These are phyloP conservation scores for Uronychia binucleata DNA, from an alignment of 73 alveolate genomes.

Conservation along the genomic window DNA sequence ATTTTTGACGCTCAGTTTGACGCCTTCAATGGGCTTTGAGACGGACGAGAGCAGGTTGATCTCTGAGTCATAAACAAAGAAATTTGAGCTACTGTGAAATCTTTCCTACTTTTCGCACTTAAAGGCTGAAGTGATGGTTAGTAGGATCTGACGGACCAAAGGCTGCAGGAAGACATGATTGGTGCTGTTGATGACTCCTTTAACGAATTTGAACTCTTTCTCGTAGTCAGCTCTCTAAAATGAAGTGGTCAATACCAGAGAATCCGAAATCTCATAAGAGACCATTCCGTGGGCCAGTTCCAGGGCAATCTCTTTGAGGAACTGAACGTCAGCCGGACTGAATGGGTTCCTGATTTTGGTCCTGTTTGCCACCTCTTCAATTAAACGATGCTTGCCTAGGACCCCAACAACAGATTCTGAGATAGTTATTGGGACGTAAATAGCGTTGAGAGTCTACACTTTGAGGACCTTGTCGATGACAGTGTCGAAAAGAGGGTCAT, in stretches of 20 bases:
- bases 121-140: neutral
- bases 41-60: neutral
- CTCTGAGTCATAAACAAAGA: neutral
- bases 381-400: neutral
- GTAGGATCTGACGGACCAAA: neutral
- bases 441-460: conserved; percentile 18
- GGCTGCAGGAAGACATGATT: neutral
- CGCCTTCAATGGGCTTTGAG: neutral
- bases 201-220: neutral
- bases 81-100: neutral
- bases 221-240: neutral
- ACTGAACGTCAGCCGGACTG: neutral
- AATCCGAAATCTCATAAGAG: neutral
- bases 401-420: conserved; percentile 44
- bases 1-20: neutral
- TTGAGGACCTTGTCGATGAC: conserved; percentile 8
- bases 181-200: neutral
- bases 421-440: conserved; percentile 39
- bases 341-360: neutral
- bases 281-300: neutral
- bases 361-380: conserved; percentile 44
- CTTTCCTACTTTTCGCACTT: neutral
- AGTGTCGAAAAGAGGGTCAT: neutral
- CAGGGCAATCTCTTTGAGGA: neutral
- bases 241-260: neutral